Evolutionary conservation across 2,329 filamentous ascomycete genomes (phyloP).

Genomic region (Exophiala oligosperma): DNA sequence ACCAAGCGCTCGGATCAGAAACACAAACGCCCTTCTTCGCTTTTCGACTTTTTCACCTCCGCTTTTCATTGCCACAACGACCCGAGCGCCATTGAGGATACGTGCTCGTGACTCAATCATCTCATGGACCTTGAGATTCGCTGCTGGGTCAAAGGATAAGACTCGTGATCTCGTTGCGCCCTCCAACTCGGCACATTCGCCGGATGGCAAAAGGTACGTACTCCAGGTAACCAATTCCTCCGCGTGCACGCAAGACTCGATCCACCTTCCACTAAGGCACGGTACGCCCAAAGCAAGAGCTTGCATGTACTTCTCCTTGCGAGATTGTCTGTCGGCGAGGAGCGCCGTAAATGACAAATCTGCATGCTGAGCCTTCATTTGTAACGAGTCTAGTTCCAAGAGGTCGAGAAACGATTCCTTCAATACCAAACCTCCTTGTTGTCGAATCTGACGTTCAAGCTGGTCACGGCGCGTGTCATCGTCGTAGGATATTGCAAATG

Average conservation of each 20-base stretch:
- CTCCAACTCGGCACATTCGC: constrained; percentile 73
- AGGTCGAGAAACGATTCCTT: constrained; percentile 77
- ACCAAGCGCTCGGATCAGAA: constrained; percentile 76
- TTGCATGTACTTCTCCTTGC: constrained; percentile 91
- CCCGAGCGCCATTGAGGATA: constrained; percentile 63
- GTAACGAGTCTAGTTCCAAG: constrained; percentile 57
- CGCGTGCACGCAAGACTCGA: constrained; percentile 67
- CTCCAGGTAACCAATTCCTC: constrained; percentile 69
- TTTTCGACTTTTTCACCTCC: constrained; percentile 57
- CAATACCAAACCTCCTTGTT: constrained; percentile 72
- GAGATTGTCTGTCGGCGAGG: constrained; percentile 81
- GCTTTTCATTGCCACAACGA: constrained; percentile 66
- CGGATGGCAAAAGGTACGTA: constrained; percentile 81
- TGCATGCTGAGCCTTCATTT: constrained; percentile 54
- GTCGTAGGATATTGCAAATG: constrained; percentile 79
- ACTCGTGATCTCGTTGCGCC: constrained; percentile 75
- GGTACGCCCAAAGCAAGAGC: constrained; percentile 87
- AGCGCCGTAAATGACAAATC: constrained; percentile 76
- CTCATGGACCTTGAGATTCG: constrained; percentile 55
- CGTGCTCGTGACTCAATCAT: constrained; percentile 62
- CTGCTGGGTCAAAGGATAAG: constrained; percentile 51
- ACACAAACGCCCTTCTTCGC: constrained; percentile 71
- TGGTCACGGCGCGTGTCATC: constrained; percentile 57
- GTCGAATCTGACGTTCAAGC: constrained; percentile 63
- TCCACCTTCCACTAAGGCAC: constrained; percentile 80